Conservation (phyloP, 805 yeast species). For the Candida wancherniae region DNA sequence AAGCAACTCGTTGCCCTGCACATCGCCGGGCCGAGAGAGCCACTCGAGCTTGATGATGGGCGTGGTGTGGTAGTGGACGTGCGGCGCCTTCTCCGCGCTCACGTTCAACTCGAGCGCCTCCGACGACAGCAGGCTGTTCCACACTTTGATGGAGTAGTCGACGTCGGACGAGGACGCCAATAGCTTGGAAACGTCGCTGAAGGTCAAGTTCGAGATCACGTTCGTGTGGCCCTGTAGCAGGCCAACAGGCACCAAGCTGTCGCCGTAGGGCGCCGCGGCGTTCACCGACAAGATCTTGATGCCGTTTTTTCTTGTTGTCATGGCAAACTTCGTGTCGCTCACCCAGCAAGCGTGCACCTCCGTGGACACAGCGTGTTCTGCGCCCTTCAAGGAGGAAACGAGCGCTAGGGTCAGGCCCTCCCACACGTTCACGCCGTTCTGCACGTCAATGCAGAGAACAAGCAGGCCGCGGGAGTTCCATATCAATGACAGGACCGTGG, state of each 20-base stretch:
- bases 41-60: slow-evolving; percentile 55
- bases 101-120: slow-evolving; percentile 37
- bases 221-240: slow-evolving; percentile 57
- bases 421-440: slow-evolving; percentile 51
- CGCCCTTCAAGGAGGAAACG: slow-evolving; percentile 23
- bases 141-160: slow-evolving; percentile 65
- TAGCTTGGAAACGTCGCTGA: slow-evolving; percentile 47
- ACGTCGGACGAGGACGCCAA: slow-evolving; percentile 70
- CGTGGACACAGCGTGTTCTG: slow-evolving; percentile 6
- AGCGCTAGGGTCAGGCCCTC: slow-evolving; percentile 44
- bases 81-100: slow-evolving; percentile 8
- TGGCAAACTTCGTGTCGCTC: slow-evolving; percentile 59
- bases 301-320: slow-evolving; percentile 56
- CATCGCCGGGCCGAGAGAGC: slow-evolving; percentile 32
- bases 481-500: slow-evolving; percentile 45
- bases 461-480: slow-evolving; percentile 60
- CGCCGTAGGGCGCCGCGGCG: slow-evolving; percentile 7
- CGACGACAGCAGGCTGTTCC: slow-evolving; percentile 63
- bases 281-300: slow-evolving; percentile 50
- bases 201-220: slow-evolving; percentile 51
- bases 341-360: slow-evolving; percentile 67
- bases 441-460: slow-evolving; percentile 54
- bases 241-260: slow-evolving; percentile 25
- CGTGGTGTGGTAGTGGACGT: slow-evolving; percentile 41
- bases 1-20: slow-evolving; percentile 17